These are phyloP conservation scores for Prosopis cineraria DNA, from an alignment of 306 rosid genomes.

Conservation along the genomic window DNA sequence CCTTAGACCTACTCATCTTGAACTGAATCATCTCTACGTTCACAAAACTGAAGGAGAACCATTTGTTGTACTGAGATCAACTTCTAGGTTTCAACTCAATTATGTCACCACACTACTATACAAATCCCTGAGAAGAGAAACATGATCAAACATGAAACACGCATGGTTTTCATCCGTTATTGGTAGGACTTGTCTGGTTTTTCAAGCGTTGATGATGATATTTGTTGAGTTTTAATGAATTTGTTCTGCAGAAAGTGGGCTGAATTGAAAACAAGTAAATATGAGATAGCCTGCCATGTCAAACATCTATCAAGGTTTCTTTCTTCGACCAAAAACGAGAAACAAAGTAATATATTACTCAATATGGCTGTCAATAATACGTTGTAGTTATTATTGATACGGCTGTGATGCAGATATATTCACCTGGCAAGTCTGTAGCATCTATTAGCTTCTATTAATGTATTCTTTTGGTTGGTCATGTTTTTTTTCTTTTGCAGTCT, in stretches of 20 bases:
- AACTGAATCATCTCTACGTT: conserved; percentile 75
- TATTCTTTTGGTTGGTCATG: not conserved
- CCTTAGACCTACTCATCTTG: conserved; percentile 46
- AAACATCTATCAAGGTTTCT: conserved; percentile 1
- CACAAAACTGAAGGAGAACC: conserved; percentile 49
- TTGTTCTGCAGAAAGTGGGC: conserved; percentile 14
- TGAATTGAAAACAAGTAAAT: conserved; percentile 24
- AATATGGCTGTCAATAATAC: conserved; percentile 26
- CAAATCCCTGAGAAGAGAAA: conserved; percentile 52
- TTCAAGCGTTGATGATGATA: conserved; percentile 19
- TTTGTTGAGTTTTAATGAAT: conserved; percentile 24
- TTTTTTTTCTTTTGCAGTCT: not conserved
- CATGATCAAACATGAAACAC: conserved; percentile 36
- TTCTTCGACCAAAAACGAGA: not conserved
- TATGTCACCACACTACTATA: conserved; percentile 54
- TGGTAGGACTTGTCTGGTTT: conserved; percentile 27
- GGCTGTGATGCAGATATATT: conserved; percentile 7
- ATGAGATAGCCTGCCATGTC: conserved; percentile 24
- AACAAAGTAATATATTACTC: conserved; percentile 20
- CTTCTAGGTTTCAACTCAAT: conserved; percentile 59
- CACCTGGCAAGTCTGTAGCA: conserved; percentile 9
- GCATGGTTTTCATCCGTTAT: not conserved
- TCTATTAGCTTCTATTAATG: not conserved
- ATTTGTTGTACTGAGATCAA: conserved; percentile 65
- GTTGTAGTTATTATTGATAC: too few species aligned